A percentile compares a stretch with the other conserved stretches of the same genome.
Evolutionary conservation across 2,329 filamentous ascomycete species (phyloP).

Genomic region (Fusarium sp.): DNA sequence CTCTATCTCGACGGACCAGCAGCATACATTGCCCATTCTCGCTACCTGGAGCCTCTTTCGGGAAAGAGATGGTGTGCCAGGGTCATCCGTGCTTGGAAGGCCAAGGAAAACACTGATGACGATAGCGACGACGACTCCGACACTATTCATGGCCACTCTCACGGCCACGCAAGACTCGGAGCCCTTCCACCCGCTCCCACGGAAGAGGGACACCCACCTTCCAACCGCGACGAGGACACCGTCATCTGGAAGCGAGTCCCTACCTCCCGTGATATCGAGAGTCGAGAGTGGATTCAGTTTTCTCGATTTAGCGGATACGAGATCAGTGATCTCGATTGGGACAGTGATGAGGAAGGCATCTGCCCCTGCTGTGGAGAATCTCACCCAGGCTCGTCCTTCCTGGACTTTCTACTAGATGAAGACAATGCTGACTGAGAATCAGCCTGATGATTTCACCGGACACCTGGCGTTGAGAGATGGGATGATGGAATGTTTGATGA

Average conservation of each 20-base stretch:
- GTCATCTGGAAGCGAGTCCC: constrained; percentile 66
- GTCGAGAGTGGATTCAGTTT: constrained; percentile 63
- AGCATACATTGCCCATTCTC: constrained; percentile 56
- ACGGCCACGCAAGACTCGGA: constrained; percentile 46
- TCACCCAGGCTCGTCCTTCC: constrained; percentile 51
- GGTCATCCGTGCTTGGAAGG: constrained; percentile 60
- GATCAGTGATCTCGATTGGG: constrained; percentile 48
- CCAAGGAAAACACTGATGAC: constrained; percentile 39
- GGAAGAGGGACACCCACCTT: constrained; percentile 57
- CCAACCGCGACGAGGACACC: constrained; percentile 54
- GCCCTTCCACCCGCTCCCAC: constrained; percentile 55
- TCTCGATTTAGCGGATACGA: constrained; percentile 54
- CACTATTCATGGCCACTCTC: constrained; percentile 35
- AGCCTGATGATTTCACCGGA: constrained; percentile 30
- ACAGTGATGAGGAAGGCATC: constrained; percentile 50
- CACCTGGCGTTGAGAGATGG: constrained; percentile 19
- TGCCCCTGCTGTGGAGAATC: constrained; percentile 56
- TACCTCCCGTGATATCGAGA: constrained; percentile 50
- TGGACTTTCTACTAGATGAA: constrained; percentile 47
- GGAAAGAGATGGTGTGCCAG: constrained; percentile 55
- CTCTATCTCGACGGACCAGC: constrained; percentile 61
- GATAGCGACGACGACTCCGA: constrained; percentile 45
- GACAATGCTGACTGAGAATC: constrained; percentile 42
- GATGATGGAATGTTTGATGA: constrained; percentile 18
- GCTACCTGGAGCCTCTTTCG: constrained; percentile 53